These are phyloP conservation scores for Fusarium pseudoanthophilum DNA, from an alignment of 2,329 filamentous ascomycete species.

Conservation along the genomic window DNA sequence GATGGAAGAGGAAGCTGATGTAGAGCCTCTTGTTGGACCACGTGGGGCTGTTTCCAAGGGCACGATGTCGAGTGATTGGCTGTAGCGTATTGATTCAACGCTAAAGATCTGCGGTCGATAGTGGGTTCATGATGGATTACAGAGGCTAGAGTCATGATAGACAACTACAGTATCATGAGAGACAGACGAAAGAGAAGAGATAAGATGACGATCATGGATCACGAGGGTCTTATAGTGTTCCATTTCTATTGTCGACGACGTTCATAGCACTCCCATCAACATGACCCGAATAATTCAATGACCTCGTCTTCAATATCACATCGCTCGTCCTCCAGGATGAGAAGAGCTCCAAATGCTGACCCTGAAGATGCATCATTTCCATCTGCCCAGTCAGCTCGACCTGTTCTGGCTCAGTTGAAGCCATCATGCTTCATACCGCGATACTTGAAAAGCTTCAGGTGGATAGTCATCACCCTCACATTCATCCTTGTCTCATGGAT, in stretches of 20 bases:
- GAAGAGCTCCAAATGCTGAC: constrained; percentile 4
- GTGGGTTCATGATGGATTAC: constrained; percentile 1
- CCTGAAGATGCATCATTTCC: constrained; percentile 28
- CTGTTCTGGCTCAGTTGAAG: background rate
- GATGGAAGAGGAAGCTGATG: constrained; percentile 4
- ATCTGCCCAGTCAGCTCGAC: constrained; percentile 1
- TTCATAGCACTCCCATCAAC: background rate
- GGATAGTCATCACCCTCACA: background rate
- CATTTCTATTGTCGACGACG: background rate
- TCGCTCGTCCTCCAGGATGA: constrained; percentile 31
- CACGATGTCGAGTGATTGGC: constrained; percentile 43
- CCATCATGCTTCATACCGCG: background rate
- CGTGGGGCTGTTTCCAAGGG: constrained; percentile 29
- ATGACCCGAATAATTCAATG: constrained; percentile 18
- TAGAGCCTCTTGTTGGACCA: constrained; percentile 17
- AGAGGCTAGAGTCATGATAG: background rate
- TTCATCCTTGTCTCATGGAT: constrained; percentile 26
- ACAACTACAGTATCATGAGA: background rate
- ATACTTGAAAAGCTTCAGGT: constrained; percentile 13
- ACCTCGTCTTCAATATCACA: constrained; percentile 26
- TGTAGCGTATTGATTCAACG: constrained; percentile 7
- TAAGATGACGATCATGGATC: background rate
- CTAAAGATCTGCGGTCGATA: constrained; percentile 1
- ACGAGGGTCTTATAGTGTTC: background rate
- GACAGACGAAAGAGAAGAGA: background rate